A percentile compares a stretch with the other conserved stretches of the same genome.
Conservation (phyloP, 2,329 filamentous ascomycete genomes). For the Alternaria viburni region DNA sequence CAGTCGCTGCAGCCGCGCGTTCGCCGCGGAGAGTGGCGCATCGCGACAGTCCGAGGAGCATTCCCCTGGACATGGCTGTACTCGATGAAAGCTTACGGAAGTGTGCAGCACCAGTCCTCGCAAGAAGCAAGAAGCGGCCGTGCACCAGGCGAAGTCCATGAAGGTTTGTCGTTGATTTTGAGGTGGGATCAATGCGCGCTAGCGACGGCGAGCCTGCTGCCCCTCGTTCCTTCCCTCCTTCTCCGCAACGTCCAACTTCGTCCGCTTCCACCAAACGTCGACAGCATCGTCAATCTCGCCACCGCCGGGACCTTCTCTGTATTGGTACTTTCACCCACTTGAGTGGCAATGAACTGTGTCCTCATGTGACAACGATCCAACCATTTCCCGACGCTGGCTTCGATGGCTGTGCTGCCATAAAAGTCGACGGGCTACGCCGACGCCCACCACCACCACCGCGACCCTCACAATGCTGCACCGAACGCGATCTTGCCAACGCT, state of each 20-base stretch:
- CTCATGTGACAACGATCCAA: neutral
- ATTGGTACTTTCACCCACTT: neutral
- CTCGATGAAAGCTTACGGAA: neutral
- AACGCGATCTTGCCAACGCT: neutral
- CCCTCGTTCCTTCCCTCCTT: neutral
- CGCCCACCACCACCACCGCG: neutral
- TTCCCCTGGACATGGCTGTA: neutral
- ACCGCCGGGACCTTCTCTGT: neutral
- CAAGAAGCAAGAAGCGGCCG: neutral
- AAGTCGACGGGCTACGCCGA: neutral
- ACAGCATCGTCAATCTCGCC: neutral
- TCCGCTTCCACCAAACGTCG: neutral
- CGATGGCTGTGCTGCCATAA: neutral
- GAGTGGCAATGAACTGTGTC: too few species aligned
- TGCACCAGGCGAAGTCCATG: neutral
- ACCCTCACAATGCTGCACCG: neutral
- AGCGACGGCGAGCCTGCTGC: neutral
- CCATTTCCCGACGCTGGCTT: neutral
- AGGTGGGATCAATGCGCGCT: conserved; percentile 7
- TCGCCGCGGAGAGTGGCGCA: neutral
- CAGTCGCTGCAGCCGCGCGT: neutral
- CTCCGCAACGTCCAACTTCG: neutral
- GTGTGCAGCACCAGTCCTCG: neutral
- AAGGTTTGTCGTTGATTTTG: conserved; percentile 5
- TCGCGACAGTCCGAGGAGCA: neutral